These are phyloP conservation scores for Ceraceosorus guamensis DNA, from an alignment of 1,284 basidiomycete genomes.

Conservation along the genomic window DNA sequence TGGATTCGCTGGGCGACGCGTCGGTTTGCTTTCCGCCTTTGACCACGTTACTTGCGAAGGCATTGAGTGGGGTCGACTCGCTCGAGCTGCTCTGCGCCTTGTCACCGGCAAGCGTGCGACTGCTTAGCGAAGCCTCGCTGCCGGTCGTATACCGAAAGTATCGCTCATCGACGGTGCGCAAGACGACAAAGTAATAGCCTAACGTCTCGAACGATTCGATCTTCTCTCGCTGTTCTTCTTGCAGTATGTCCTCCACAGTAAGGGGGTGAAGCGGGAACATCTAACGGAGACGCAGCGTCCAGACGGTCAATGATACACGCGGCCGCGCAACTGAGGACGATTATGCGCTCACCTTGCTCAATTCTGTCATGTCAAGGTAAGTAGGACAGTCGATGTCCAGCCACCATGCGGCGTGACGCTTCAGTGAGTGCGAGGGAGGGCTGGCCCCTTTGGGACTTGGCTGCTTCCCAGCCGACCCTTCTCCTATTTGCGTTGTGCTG, in stretches of 20 bases:
- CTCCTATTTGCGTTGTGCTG: not conserved
- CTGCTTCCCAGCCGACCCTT: not conserved
- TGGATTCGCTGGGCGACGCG: no score
- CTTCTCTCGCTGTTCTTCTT: conserved; percentile 88
- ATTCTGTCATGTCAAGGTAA: conserved; percentile 78
- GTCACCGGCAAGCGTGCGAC: not conserved
- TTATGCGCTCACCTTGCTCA: conserved; percentile 71
- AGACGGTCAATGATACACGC: not conserved
- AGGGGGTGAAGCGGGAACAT: conserved; percentile 82
- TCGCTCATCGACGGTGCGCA: conserved; percentile 68
- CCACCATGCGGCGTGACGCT: conserved; percentile 63
- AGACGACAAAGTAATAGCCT: conserved; percentile 87
- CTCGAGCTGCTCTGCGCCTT: not conserved
- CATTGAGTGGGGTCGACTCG: no score
- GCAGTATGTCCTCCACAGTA: conserved; percentile 90
- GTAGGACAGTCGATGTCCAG: conserved; percentile 82
- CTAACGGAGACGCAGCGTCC: conserved; percentile 54
- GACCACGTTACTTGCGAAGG: not conserved
- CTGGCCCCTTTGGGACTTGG: not conserved
- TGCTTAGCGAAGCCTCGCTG: not conserved
- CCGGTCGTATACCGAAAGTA: conserved; percentile 56
- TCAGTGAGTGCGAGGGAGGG: no score
- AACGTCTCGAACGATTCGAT: conserved; percentile 78
- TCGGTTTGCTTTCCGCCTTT: not conserved
- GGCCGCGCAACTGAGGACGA: conserved; percentile 3